A percentile compares a stretch with the other conserved stretches of the same genome.
Evolutionary conservation across 371 early-diverging fungal species (phyloP).

Genomic region (Apophysomyces sp.): DNA sequence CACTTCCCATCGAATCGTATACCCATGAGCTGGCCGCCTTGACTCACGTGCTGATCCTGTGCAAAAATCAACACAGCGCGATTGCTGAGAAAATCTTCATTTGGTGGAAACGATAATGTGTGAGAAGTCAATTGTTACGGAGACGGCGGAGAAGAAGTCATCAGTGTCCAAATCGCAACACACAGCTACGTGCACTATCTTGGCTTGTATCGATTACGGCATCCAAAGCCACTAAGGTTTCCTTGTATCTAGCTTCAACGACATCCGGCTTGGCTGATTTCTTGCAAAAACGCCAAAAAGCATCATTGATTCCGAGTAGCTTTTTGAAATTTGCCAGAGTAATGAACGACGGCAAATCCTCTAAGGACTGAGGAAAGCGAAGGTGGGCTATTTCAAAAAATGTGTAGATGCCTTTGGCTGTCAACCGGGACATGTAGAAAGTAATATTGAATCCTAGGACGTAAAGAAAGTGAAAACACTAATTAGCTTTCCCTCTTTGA

Average conservation of each 20-base stretch:
- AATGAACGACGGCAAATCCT: constrained; percentile 22
- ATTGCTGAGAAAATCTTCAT: constrained; percentile 7
- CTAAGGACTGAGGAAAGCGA: constrained; percentile 23
- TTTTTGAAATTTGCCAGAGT: constrained; percentile 20
- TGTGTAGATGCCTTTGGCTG: constrained; percentile 23
- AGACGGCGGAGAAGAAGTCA: neutral
- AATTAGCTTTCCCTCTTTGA: neutral
- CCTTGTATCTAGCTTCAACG: constrained; percentile 19
- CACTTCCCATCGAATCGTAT: constrained; percentile 19
- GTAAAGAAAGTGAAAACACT: neutral
- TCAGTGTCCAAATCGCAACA: constrained; percentile 10
- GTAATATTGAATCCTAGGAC: constrained; percentile 17
- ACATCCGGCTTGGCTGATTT: constrained; percentile 20
- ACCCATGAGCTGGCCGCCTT: constrained; percentile 17
- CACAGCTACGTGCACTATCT: constrained; percentile 21
- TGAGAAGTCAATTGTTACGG: neutral
- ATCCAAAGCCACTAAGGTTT: constrained; percentile 18
- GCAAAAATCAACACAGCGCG: constrained; percentile 22
- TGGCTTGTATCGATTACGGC: constrained; percentile 20
- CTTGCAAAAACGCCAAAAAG: constrained; percentile 23
- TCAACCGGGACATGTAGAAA: constrained; percentile 18
- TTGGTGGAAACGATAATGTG: neutral
- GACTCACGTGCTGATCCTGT: constrained; percentile 10
- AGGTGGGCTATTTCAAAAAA: constrained; percentile 27
- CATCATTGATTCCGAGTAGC: constrained; percentile 18